Percentiles rank a stretch among this genome's conserved stretches.
These are phyloP conservation scores for Nissolia schottii DNA, from an alignment of 306 rosid species.

Conservation along the genomic window DNA sequence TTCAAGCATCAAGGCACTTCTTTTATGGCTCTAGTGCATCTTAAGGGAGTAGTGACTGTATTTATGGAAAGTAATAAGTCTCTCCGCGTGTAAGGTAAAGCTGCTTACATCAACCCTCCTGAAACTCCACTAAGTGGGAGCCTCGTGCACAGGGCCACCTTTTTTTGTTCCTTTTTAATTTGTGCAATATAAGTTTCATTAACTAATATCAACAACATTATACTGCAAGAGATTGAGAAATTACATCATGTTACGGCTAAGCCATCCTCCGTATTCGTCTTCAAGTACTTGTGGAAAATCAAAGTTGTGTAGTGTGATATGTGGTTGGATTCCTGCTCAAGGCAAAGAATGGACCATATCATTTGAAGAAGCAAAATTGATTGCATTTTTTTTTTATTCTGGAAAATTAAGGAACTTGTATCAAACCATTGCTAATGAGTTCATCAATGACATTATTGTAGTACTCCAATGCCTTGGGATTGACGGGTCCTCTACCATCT, in stretches of 20 bases:
- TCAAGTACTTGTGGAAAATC: slow-evolving; percentile 78
- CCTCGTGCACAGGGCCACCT: too few species aligned
- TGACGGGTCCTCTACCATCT: slow-evolving; percentile 75
- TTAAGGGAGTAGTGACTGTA: not conserved
- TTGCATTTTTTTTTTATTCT: not conserved
- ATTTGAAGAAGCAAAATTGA: not conserved
- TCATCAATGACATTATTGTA: slow-evolving; percentile 79
- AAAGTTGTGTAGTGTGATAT: slow-evolving; percentile 48
- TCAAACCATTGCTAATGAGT: slow-evolving; percentile 48
- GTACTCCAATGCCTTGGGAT: slow-evolving; percentile 64
- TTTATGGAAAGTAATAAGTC: not conserved
- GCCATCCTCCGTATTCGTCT: slow-evolving; percentile 84
- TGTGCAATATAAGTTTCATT: not conserved
- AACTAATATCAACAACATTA: not conserved
- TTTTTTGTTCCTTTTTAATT: too few species aligned
- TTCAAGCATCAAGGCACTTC: not conserved
- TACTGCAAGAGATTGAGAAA: not conserved
- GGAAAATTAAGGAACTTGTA: not conserved
- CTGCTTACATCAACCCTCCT: too few species aligned
- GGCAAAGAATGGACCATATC: not conserved
- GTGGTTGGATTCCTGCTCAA: slow-evolving; percentile 68
- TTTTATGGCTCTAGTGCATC: not conserved
- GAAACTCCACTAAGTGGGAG: too few species aligned
- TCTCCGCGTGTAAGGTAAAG: too few species aligned
- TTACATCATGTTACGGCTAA: slow-evolving; percentile 53